These are phyloP conservation scores for Schizothecium vesticola DNA, from an alignment of 495 filamentous ascomycete species.

Conservation along the genomic window DNA sequence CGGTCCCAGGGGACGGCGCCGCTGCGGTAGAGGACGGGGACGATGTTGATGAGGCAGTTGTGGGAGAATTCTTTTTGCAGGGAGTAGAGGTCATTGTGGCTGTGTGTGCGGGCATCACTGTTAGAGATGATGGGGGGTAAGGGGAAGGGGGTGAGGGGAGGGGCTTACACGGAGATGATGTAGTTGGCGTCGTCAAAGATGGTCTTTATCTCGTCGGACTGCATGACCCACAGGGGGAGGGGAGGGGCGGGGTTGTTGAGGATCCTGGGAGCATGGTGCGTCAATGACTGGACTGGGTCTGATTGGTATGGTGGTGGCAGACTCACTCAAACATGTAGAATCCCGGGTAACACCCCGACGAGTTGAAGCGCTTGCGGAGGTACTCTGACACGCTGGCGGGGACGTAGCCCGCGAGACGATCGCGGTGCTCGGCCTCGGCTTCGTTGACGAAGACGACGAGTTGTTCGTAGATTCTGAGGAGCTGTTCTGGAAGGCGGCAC, in stretches of 20 bases:
- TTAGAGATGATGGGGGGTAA: neutral
- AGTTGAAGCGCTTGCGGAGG: neutral
- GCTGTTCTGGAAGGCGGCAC: neutral
- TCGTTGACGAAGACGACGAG: constrained; percentile 3
- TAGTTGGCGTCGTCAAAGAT: constrained; percentile 4
- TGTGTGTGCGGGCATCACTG: neutral
- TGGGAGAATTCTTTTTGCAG: constrained; percentile 8
- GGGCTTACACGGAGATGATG: constrained; percentile 5
- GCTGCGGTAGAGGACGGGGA: constrained; percentile 1
- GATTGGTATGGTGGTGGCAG: neutral
- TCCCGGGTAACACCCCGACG: constrained; percentile 2
- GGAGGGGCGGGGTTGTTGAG: neutral
- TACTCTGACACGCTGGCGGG: neutral
- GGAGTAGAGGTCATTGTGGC: constrained; percentile 12
- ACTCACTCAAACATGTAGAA: constrained; percentile 4
- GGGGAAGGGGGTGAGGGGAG: neutral
- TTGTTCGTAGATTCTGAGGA: neutral
- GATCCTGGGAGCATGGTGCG: neutral
- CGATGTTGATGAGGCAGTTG: constrained; percentile 3
- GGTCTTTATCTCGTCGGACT: constrained; percentile 2
- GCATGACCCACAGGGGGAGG: neutral
- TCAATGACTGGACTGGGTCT: neutral
- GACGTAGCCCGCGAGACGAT: constrained; percentile 2
- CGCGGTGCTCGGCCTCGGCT: constrained; percentile 3
- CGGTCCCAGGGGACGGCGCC: constrained; percentile 5